phyloP scores from a whole-genome alignment of 192 early-diverging fungal species.

The Coemansia sp. region DNA sequence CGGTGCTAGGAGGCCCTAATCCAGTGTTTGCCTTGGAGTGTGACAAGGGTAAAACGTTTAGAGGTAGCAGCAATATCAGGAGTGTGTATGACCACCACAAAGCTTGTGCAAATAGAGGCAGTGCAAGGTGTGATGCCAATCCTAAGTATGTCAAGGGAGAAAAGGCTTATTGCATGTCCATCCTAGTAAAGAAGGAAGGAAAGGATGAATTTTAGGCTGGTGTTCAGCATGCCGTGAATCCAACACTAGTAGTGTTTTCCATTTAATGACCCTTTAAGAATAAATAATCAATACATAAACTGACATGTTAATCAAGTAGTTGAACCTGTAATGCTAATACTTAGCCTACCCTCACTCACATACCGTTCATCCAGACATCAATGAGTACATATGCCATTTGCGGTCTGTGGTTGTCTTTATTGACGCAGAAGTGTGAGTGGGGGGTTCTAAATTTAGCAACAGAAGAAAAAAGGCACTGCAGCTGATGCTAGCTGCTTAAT shows the following conservation, averaged over 20 bases:
- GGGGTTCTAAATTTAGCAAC: background rate
- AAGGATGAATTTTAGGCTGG: background rate
- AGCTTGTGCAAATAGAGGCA: background rate
- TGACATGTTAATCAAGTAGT: no score
- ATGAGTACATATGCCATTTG: background rate
- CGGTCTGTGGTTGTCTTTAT: background rate
- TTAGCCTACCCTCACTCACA: background rate
- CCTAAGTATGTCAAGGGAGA: background rate
- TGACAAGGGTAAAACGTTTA: background rate
- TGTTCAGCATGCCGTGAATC: background rate
- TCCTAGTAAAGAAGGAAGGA: background rate
- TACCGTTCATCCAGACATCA: no score
- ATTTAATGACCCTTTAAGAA: no score
- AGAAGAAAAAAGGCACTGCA: background rate
- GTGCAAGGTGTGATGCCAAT: background rate
- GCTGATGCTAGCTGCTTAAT: background rate
- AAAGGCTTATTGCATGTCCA: background rate
- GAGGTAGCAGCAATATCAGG: background rate
- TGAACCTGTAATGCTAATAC: background rate
- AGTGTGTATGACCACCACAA: background rate
- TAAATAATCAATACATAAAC: no score
- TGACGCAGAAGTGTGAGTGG: background rate
- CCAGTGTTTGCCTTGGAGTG: background rate
- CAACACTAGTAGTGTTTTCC: no score
- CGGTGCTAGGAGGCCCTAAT: background rate